Conservation (phyloP, 306 rosid species). For the Luffa acutangula region DNA sequence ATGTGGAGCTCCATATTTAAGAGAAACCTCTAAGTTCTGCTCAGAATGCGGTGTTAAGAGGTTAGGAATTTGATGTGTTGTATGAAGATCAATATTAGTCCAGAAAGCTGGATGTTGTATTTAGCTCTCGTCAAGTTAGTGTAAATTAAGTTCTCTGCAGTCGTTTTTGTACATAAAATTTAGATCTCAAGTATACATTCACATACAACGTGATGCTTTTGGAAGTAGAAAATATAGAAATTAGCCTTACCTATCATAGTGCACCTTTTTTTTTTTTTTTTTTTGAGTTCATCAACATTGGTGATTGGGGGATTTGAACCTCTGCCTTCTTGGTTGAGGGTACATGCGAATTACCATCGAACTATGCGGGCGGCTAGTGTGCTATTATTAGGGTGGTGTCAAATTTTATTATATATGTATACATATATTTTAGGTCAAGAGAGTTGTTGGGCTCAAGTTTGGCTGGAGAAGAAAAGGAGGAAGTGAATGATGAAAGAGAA, state of each 20-base stretch:
- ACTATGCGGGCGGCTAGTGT: too few relatives aligned
- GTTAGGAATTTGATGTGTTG: constrained; percentile 39
- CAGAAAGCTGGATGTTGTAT: not conserved
- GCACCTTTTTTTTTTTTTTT: not conserved
- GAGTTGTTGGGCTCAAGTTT: too few relatives aligned
- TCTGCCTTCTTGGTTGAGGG: too few relatives aligned
- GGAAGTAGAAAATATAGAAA: not conserved
- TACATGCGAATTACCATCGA: too few relatives aligned
- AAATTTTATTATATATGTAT: too few relatives aligned
- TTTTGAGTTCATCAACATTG: too few relatives aligned
- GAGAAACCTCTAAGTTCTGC: constrained; percentile 94
- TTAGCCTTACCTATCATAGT: not conserved
- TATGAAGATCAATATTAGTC: not conserved
- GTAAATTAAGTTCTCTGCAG: not conserved
- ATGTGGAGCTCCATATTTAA: constrained; percentile 75
- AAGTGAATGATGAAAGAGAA: too few relatives aligned
- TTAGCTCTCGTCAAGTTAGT: not conserved
- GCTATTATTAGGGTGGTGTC: too few relatives aligned
- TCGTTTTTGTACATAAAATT: not conserved
- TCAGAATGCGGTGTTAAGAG: constrained; percentile 89
- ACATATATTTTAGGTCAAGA: too few relatives aligned
- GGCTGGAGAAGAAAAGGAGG: too few relatives aligned
- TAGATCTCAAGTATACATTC: not conserved
- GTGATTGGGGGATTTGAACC: too few relatives aligned
- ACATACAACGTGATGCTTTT: not conserved